Conservation (phyloP, 352 stramenopile species). For the Phytophthora ramorum region DNA sequence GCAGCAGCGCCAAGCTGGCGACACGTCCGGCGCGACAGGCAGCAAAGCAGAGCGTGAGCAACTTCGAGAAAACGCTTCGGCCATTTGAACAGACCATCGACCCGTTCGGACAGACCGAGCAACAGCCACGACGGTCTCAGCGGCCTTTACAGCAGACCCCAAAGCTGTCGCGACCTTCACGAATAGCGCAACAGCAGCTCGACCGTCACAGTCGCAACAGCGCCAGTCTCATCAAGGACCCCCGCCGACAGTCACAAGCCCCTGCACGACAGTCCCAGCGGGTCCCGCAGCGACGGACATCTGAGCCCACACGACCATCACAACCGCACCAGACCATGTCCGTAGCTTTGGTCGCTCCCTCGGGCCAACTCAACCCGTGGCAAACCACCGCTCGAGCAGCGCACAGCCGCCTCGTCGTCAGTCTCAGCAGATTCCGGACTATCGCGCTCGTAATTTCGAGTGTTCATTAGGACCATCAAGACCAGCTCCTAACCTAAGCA, state of each 20-base stretch:
- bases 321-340: neutral
- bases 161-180: neutral
- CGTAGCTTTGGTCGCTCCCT: conserved; percentile 6
- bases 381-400: neutral
- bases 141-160: conserved; percentile 2
- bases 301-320: conserved; percentile 4
- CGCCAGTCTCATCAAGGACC: too few species aligned
- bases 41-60: conserved; percentile 9
- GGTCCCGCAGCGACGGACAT: conserved; percentile 1
- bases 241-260: neutral
- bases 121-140: neutral
- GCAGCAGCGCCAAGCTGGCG: conserved; percentile 19
- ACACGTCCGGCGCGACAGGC: conserved; percentile 11
- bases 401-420: conserved; percentile 5
- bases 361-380: neutral
- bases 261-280: neutral
- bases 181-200: neutral
- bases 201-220: neutral
- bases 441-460: conserved; percentile 4
- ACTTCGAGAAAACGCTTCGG: conserved; percentile 22
- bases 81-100: conserved; percentile 26
- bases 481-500: neutral
- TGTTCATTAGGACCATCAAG: conserved; percentile 1
- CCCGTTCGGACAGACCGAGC: conserved; percentile 11
- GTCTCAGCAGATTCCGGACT: conserved; percentile 4